Base-by-base conservation (phyloP, 352 stramenopile genomes). In the Globisporangium polare region DNA sequence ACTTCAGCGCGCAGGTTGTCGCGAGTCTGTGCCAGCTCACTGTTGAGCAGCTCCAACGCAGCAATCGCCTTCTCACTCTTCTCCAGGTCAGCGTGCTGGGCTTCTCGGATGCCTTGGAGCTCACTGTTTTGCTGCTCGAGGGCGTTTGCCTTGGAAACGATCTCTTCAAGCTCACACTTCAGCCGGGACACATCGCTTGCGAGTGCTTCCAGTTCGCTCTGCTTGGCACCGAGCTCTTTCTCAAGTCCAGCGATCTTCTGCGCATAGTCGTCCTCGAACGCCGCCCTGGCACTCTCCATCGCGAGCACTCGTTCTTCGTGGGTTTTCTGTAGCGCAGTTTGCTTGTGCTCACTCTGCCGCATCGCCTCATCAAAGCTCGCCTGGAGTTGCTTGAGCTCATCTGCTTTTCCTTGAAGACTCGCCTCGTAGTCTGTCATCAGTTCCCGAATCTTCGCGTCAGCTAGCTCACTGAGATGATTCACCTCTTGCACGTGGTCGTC, bases 291-390 rank as follows among this genome's bases (percentile, higher is more conserved):
- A 12, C 12, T 45, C 22, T 64, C 58, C 35, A 64, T 43, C 26
- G 37, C 39, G 4, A 24, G 17, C 1, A 64, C 56, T 27, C 64
- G 57, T 10, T 71, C 52, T 7, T 74, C 55, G 13, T 63, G 66
- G 17, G 60, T 57, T 12, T 68, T 52, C 15, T 71, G n/a, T 27
- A 77, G 33, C 8, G 70, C 50, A 3, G 29, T 22, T 49, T 69
- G 72, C 0, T 66, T 53, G 18, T 63, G 43, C 10, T 63, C 49
- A 26, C 69, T 31, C 22, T 68, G 45, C 10, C 22, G 69, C 24
- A 33, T 27, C n/a, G 53, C 33, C 1, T n/a, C 27, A 1, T 60
- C 49, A 15, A 62, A 52, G 41, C 12, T 57, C 10, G 18, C 27
- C 29, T 55, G 57, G 1, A 69, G 51, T 39, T 27, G 35, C 29